These are phyloP conservation scores for Pyrus pyrifolia DNA, from an alignment of 306 rosid species.

Conservation along the genomic window DNA sequence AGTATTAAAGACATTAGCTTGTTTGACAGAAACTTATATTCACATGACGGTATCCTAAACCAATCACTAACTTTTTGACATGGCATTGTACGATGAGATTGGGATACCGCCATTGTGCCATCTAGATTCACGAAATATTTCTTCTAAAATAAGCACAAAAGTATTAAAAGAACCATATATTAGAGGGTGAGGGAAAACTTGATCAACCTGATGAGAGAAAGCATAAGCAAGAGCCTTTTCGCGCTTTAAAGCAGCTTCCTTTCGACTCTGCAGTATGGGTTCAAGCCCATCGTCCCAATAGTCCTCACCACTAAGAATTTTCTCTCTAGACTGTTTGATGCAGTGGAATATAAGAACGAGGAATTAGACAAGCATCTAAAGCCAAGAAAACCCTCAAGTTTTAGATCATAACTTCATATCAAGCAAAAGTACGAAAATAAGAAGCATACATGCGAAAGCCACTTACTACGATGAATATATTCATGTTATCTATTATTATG, in stretches of 20 bases:
- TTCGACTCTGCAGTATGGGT: conserved; percentile 9
- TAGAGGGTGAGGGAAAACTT: not conserved
- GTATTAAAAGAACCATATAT: not conserved
- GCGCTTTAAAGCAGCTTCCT: conserved; percentile 26
- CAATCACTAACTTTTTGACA: too few relatives aligned
- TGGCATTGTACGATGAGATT: not conserved
- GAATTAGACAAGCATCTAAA: not conserved
- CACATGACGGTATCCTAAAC: not conserved
- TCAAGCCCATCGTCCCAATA: conserved; percentile 18
- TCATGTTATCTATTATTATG: not conserved
- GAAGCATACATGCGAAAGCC: too few relatives aligned
- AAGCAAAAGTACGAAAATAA: not conserved
- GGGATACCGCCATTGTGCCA: not conserved
- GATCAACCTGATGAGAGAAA: conserved; percentile 27
- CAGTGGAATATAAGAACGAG: not conserved
- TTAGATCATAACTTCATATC: not conserved
- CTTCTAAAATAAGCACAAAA: not conserved
- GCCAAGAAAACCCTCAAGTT: not conserved
- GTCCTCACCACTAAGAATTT: not conserved
- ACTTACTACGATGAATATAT: not conserved
- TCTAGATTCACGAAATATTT: not conserved
- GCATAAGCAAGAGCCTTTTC: conserved; percentile 38
- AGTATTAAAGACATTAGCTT: not conserved
- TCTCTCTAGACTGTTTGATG: conserved; percentile 19
- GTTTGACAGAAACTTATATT: not conserved